Evolutionary conservation across 2,329 filamentous ascomycete genomes (phyloP), one percentile per base, ranked within the genome.

Genomic region (Calonectria honghensis): DNA sequence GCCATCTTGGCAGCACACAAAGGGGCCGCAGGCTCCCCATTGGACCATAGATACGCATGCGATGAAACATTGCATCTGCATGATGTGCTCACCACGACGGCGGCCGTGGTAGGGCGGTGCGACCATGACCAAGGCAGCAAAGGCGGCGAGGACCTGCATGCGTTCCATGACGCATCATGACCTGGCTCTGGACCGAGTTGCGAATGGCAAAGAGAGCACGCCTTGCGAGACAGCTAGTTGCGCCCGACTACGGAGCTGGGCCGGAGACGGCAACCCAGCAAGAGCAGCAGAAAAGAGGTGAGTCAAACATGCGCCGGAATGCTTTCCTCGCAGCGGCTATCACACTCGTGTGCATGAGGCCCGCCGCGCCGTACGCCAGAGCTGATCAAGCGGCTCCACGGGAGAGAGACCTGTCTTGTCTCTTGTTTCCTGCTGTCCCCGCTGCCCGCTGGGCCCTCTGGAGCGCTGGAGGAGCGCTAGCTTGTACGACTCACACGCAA

Each of bases 61-160:
- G 68, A 52, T 59, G 68, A 70, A 70, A 70, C 68, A 70, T 45
- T 37, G 45, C 68, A 54, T 37, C 68, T 64, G 57, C 57, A 70
- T 32, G 68, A 70, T 70, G 68, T 37, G 57, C 57, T 70, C 57
- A 64, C 32, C 48, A 54, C 29, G 48, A 65, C 51, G 29, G 61
- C 61, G 27, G 39, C 39, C 20, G 11, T 29, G 27, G 45, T 45
- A 65, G 61, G 61, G 61, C 39, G 45, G 27, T 50, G 39, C n/a
- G 61, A n/a, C 61, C 35, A 27, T n/a, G 37, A 63, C 27, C 57
- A 63, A 63, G 57, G 57, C 57, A 63, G 14, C 35, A 39, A 27
- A 41, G 57, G 6, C 57, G 14, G 37, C 39, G 57, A 37, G 57
- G 37, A 61, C 57, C 57, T 61, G 57, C 57, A 63, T 63, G 57